Percentiles rank a stretch among this genome's conserved stretches.
Evolutionary conservation across 2,329 filamentous ascomycete genomes (phyloP).

Genomic region (Epichloe gansuensis): DNA sequence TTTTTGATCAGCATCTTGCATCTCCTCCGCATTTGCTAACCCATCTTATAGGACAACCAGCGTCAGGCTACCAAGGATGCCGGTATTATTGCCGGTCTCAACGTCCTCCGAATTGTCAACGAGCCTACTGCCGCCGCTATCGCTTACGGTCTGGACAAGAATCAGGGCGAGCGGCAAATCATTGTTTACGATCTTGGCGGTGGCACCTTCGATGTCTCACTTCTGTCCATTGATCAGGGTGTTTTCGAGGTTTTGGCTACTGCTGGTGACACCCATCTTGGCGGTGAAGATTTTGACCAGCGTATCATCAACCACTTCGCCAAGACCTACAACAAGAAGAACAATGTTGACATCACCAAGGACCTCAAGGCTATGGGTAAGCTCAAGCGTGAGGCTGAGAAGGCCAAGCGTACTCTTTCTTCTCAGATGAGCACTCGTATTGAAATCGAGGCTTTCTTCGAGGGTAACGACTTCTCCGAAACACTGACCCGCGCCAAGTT

Average conservation of each 20-base stretch:
- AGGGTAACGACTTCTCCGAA: constrained; percentile 97
- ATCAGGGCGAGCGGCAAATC: constrained; percentile 71
- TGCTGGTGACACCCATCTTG: constrained; percentile 91
- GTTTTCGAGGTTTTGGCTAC: constrained; percentile 92
- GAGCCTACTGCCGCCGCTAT: constrained; percentile 93
- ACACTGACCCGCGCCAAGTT: constrained; percentile 98
- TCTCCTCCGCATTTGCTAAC: neutral
- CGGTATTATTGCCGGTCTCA: constrained; percentile 81
- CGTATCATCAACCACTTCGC: constrained; percentile 91
- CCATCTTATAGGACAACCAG: constrained; percentile 57
- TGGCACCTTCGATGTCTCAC: constrained; percentile 90
- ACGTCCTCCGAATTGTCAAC: constrained; percentile 92
- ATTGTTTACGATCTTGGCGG: constrained; percentile 90
- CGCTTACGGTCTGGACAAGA: constrained; percentile 88
- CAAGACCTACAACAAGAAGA: constrained; percentile 99
- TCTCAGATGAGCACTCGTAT: constrained; percentile 88
- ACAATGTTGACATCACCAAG: constrained; percentile 83
- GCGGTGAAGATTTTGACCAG: constrained; percentile 99
- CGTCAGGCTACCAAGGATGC: constrained; percentile 95
- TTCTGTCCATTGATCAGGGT: constrained; percentile 81
- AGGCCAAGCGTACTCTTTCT: constrained; percentile 96
- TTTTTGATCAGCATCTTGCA: neutral
- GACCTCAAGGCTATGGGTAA: constrained; percentile 98
- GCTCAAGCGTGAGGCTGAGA: constrained; percentile 98
- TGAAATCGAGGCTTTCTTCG: constrained; percentile 94